Percentiles rank a stretch among this genome's conserved stretches.
These are phyloP conservation scores for Ophiostoma sp. DNA, from an alignment of 2,329 filamentous ascomycete species.

Conservation along the genomic window DNA sequence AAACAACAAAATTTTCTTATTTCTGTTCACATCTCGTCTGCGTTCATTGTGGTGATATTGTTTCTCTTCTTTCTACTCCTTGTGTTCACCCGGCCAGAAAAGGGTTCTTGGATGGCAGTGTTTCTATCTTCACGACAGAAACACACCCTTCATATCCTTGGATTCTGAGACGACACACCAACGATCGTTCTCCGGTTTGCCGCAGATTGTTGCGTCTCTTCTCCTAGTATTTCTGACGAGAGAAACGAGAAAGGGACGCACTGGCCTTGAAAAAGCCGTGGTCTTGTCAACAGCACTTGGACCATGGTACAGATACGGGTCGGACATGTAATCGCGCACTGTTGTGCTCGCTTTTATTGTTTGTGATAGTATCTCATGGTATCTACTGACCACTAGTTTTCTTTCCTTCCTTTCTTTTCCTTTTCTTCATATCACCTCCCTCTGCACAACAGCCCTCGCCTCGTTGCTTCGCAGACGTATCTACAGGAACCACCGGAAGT, in stretches of 20 bases:
- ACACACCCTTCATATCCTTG: constrained; percentile 45
- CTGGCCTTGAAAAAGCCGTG: constrained; percentile 63
- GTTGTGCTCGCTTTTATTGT: neutral
- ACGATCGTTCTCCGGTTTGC: constrained; percentile 55
- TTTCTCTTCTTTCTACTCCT: neutral
- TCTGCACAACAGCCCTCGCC: neutral
- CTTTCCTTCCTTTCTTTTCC: neutral
- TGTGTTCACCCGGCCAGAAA: constrained; percentile 50
- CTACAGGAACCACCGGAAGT: constrained; percentile 57
- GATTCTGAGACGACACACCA: constrained; percentile 51
- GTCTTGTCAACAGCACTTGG: constrained; percentile 48
- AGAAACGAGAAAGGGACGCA: neutral
- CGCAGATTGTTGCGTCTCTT: constrained; percentile 51
- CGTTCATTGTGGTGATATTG: constrained; percentile 9
- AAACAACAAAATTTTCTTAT: constrained; percentile 9
- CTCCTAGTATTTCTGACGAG: neutral
- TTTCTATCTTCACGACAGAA: neutral
- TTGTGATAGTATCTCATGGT: neutral
- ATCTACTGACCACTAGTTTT: neutral
- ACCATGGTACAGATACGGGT: constrained; percentile 68
- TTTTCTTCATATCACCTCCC: neutral
- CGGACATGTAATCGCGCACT: constrained; percentile 46
- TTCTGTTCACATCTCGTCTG: neutral
- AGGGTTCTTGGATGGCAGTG: constrained; percentile 50
- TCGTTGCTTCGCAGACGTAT: neutral